phyloP scores from a whole-genome alignment of 768 basidiomycete genomes.

The Russula olivacea region DNA sequence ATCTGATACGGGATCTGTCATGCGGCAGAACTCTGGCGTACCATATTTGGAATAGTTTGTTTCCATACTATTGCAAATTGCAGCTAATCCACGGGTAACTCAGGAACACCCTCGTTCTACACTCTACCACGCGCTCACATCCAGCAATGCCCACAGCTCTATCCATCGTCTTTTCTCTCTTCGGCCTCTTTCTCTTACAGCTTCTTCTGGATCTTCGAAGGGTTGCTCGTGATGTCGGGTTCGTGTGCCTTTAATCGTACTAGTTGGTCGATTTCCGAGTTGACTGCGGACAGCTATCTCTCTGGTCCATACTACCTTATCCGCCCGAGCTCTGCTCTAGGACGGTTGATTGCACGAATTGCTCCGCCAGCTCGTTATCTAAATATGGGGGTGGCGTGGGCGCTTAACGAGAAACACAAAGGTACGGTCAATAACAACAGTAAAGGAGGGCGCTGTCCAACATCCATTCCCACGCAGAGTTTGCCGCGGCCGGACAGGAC shows the following conservation, averaged over 20 bases:
- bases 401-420: neutral
- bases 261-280: neutral
- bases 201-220: conserved; percentile 4
- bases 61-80: too few relatives aligned
- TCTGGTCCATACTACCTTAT: conserved; percentile 9
- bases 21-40: too few relatives aligned
- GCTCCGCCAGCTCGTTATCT: neutral
- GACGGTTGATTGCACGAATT: neutral
- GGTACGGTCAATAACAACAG: neutral
- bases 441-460: neutral
- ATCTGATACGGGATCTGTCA: too few relatives aligned
- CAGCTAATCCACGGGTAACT: too few relatives aligned
- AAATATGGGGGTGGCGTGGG: neutral
- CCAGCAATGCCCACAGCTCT: neutral
- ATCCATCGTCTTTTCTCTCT: neutral
- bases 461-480: neutral
- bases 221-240: conserved; percentile 3
- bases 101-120: neutral
- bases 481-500: conserved; percentile 14
- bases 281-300: neutral
- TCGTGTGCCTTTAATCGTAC: neutral
- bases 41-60: too few relatives aligned
- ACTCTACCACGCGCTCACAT: neutral
- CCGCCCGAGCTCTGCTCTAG: neutral
- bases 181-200: neutral